Base-by-base conservation (phyloP, 345 rosid species). In the Aquilaria yunnanensis region DNA sequence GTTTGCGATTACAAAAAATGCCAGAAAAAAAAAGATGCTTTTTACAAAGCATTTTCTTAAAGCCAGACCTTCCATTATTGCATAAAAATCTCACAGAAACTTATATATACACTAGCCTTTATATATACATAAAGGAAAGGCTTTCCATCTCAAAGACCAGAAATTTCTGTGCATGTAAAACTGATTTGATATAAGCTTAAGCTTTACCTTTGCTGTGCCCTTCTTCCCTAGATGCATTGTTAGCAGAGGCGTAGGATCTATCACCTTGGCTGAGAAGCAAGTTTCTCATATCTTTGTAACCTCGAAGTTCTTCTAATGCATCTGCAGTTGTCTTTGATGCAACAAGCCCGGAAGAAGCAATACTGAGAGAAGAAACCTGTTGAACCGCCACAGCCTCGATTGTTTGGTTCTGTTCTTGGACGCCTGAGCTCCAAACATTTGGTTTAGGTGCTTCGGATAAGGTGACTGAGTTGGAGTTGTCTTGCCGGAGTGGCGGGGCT, bases 401-500 rank as follows among this genome's bases (percentile, higher is more conserved):
- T 54, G 52, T 63, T 64, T 13, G 69, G 49, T 62, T 59, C 10
- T 62, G 61, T 32, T 75, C 80, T 5, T 52, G 79, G 51, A 60
- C 9, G 71, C 16, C 45, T 55, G 60, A 74, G 61, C 64, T 51
- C 67, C 74, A 55, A 5, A 51, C 43, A 66, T 83, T 81, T 32
- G 78, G 62, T 66, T 64, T 63, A 11, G 70, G 49, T 56, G 77
- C 65, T 54, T 73, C 81, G 2, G 78, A 57, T 34, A 77, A 65
- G 62, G 70, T 72, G 37, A 56, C 50, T 9, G 74, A 67, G 23
- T 63, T 46, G n/a, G 80, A 71, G 51, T 54, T 47, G 47, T 83
- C 96, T 75, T 85, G 91, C 34, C 76, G 76, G 14, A 94, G 92
- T 50, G 97, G 96, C 10, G 84, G 88, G 41, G 97, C 97, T 83